Conservation (phyloP, 2,329 filamentous ascomycete species). For the Aspergillus candidus region DNA sequence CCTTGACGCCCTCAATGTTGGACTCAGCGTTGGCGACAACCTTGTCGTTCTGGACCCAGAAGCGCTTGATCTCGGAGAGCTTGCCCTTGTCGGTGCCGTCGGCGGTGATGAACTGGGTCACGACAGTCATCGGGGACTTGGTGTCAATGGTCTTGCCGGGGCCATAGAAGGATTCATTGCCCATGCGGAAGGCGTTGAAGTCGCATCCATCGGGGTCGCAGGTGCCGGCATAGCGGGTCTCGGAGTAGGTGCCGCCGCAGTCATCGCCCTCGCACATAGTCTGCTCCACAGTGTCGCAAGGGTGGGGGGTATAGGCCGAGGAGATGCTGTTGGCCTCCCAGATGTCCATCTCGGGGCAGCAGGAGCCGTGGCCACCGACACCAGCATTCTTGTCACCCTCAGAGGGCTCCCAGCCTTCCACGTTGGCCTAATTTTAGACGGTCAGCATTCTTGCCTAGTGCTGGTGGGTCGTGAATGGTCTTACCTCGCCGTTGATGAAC, state of each 20-base stretch:
- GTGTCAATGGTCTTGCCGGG: slow-evolving; percentile 54
- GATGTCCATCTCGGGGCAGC: slow-evolving; percentile 63
- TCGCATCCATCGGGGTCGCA: slow-evolving; percentile 68
- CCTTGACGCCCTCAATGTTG: slow-evolving; percentile 41
- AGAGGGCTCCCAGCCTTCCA: slow-evolving; percentile 48
- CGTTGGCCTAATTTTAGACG: slow-evolving; percentile 39
- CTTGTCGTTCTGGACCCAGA: slow-evolving; percentile 58
- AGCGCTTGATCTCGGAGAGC: slow-evolving; percentile 56
- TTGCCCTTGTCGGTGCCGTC: slow-evolving; percentile 45
- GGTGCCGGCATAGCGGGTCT: slow-evolving; percentile 52
- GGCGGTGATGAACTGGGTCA: slow-evolving; percentile 59
- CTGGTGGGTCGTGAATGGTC: neutral
- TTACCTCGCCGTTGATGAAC: slow-evolving; percentile 32
- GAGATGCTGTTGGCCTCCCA: slow-evolving; percentile 64
- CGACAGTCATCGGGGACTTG: slow-evolving; percentile 54
- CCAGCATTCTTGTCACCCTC: slow-evolving; percentile 50
- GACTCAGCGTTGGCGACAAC: slow-evolving; percentile 52
- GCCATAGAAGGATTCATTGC: slow-evolving; percentile 59
- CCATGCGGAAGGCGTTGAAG: slow-evolving; percentile 63
- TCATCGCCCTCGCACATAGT: slow-evolving; percentile 45
- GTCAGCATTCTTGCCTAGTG: slow-evolving; percentile 3
- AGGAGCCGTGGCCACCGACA: slow-evolving; percentile 49
- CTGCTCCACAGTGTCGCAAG: slow-evolving; percentile 49
- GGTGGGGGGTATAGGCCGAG: slow-evolving; percentile 59
- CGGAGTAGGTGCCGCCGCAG: slow-evolving; percentile 49